Base-by-base conservation (phyloP, 768 basidiomycete genomes). In the Saitozyma sp. region DNA sequence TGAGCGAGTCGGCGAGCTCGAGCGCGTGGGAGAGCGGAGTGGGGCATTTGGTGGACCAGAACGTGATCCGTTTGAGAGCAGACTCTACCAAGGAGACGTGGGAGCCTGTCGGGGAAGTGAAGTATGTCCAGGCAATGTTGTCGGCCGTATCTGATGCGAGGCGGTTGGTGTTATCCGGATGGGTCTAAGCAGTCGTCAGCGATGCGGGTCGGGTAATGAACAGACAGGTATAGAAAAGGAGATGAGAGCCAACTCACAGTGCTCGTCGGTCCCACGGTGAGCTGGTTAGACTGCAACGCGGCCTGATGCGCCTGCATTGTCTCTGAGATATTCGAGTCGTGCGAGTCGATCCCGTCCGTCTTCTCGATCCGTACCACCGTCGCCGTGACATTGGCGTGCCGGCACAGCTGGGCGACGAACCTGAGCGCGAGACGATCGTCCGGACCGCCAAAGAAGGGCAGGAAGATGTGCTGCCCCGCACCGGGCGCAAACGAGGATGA, bases 381-480 rank as follows among this genome's bases (percentile, higher is more conserved):
- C 0, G 91, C 96, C 6, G 79, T 84, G 0, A 91, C 83, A 66
- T 88, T 88, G 2, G 46, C 16, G 64, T 88, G 87, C 40, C 79
- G 78, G 59, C 92, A 89, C 38, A 96, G 81, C 76, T 97, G 94
- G 41, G 90, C 85, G 5, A 91, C 85, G 70, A 98, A 86, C 39
- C 84, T 81, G 37, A 98, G 81, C 0, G 91, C 91, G 19, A 92
- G 83, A 0, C 96, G 86, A 76, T 97, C 95, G 75, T 99, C 95
- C 0, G 91, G 87, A 0, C 95, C 95, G 43, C 95, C 95, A 75
- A 92, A 89, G 85, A 95, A 97, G 0, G 94, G 90, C 48, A 93
- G 74, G 76, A 94, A 86, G 38, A 97, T 73, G 66, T 90, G 90
- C 63, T 88, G 84, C 9, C 78, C 83, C 53, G 74, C 39, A 51